Conservation (phyloP, 164 flowering plant genomes). For the Sextonia rubra region DNA sequence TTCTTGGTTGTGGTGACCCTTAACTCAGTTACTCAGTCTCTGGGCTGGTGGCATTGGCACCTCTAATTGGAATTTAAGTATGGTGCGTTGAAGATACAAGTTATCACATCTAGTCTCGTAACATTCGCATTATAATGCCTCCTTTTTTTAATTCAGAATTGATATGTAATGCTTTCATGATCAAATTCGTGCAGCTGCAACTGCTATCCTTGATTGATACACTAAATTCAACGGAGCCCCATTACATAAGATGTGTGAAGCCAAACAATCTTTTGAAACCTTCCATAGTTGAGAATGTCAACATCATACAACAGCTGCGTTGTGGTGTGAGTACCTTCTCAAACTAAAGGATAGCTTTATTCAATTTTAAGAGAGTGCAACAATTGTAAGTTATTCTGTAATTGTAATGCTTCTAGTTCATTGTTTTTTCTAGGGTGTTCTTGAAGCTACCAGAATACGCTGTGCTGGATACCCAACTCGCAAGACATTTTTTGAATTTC, state of each 20-base stretch:
- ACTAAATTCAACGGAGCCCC: conserved; percentile 76
- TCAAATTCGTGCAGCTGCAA: conserved; percentile 50
- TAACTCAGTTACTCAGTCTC: background rate
- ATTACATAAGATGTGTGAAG: conserved; percentile 90
- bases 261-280: conserved; percentile 75
- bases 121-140: background rate
- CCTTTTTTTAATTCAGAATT: background rate
- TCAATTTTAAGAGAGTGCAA: background rate
- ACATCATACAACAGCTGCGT: conserved; percentile 79
- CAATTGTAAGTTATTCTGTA: background rate
- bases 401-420: background rate
- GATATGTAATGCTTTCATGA: background rate
- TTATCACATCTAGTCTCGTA: background rate
- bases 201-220: conserved; percentile 83
- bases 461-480: conserved; percentile 88
- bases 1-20: too few relatives aligned
- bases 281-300: conserved; percentile 59
- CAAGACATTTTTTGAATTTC: conserved; percentile 61
- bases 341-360: background rate
- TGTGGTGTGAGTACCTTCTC: conserved; percentile 67
- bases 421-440: conserved; percentile 61
- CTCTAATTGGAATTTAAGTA: background rate
- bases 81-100: background rate
- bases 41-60: background rate
- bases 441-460: conserved; percentile 87